These are phyloP conservation scores for Solanum commersonii DNA, from an alignment of 257 asterid genomes.

Conservation along the genomic window DNA sequence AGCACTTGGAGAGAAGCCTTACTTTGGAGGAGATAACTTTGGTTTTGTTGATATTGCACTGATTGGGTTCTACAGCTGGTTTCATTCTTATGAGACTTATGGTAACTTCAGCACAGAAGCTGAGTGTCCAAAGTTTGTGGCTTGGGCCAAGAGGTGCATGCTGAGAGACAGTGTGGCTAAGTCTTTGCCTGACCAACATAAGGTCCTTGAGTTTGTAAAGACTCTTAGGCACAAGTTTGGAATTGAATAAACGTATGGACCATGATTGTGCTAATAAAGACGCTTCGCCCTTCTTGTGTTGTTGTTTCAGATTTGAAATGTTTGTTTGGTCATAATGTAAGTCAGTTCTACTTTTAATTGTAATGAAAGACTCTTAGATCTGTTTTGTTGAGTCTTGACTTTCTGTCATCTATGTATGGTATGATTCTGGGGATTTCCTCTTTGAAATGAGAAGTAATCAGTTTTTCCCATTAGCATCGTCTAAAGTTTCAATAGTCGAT, in stretches of 20 bases:
- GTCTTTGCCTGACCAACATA: constrained; percentile 22
- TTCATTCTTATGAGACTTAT: constrained; percentile 8
- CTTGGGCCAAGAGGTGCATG: constrained; percentile 36
- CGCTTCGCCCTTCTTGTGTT: not conserved
- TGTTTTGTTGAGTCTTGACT: not conserved
- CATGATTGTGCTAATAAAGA: no score
- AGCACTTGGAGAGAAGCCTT: constrained; percentile 9
- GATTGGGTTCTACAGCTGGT: constrained; percentile 9
- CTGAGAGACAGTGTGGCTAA: constrained; percentile 22
- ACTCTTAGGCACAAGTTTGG: not conserved
- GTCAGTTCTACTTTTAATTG: not conserved
- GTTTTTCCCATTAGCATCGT: not conserved
- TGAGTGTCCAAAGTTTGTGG: constrained; percentile 29
- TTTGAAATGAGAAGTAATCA: not conserved
- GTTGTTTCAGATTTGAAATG: not conserved
- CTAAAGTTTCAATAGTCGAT: no score
- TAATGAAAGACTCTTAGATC: not conserved
- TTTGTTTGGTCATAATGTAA: not conserved
- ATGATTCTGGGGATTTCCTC: not conserved
- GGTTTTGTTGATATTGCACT: constrained; percentile 12
- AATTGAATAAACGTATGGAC: not conserved
- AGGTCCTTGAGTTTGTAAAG: not conserved
- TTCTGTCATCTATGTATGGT: not conserved
- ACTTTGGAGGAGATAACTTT: constrained; percentile 7
- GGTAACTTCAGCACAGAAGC: constrained; percentile 19